These are phyloP conservation scores for Colletotrichum graminicola DNA, from an alignment of 2,329 filamentous ascomycete genomes.

Conservation along the genomic window DNA sequence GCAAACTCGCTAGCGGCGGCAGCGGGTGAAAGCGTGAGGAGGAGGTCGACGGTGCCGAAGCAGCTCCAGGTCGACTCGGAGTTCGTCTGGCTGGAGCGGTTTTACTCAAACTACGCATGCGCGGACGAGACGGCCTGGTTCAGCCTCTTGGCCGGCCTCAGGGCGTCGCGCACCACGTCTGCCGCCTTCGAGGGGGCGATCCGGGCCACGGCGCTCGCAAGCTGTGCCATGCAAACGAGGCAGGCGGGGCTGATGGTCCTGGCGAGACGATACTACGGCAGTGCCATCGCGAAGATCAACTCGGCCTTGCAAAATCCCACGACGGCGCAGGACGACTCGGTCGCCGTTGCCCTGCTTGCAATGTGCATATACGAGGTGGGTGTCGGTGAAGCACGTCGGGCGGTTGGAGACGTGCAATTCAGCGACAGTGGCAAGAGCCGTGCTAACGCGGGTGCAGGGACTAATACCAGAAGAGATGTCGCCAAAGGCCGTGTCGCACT, in stretches of 20 bases:
- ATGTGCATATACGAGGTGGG: slow-evolving; percentile 34
- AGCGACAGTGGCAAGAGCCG: no score
- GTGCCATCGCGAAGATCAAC: slow-evolving; percentile 20
- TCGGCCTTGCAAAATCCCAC: not conserved
- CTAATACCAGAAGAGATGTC: slow-evolving; percentile 16
- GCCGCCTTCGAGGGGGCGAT: slow-evolving; percentile 28
- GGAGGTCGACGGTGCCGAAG: not conserved
- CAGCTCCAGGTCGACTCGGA: slow-evolving; percentile 5
- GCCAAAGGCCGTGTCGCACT: slow-evolving; percentile 18
- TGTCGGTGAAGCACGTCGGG: not conserved
- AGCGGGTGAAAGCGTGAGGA: not conserved
- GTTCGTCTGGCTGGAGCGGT: slow-evolving; percentile 21
- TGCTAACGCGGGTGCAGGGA: not conserved
- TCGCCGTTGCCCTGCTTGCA: slow-evolving; percentile 18
- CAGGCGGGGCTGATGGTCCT: slow-evolving; percentile 30
- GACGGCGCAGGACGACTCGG: slow-evolving; percentile 26
- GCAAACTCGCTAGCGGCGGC: not conserved
- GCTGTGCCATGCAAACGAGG: slow-evolving; percentile 13
- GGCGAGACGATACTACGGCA: slow-evolving; percentile 22
- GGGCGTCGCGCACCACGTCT: slow-evolving; percentile 7
- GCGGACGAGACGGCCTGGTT: slow-evolving; percentile 18
- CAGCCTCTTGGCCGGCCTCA: not conserved
- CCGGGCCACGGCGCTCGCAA: slow-evolving; percentile 38
- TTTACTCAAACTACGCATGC: slow-evolving; percentile 25
- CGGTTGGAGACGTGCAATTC: not conserved